phyloP scores from a whole-genome alignment of 2,329 filamentous ascomycete species.

The Fusarium miscanthi region DNA sequence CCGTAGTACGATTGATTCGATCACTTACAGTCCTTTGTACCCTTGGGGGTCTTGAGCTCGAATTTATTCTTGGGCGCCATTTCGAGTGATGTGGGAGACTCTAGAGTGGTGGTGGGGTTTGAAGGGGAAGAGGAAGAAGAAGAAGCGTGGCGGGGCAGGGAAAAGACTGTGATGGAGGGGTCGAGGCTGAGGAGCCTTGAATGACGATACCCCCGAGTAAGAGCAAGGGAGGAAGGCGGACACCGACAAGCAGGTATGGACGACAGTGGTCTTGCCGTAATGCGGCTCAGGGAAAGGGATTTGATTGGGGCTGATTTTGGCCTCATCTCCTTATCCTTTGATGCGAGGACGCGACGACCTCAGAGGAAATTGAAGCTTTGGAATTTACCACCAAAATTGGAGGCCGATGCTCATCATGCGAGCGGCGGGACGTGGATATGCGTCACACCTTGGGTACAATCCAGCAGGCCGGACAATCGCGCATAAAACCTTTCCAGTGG shows the following conservation, averaged over 20 bases:
- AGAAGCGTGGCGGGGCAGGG: slow-evolving; percentile 40
- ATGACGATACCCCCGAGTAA: not conserved
- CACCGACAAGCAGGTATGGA: not conserved
- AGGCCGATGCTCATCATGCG: slow-evolving; percentile 25
- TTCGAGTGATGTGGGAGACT: slow-evolving; percentile 36
- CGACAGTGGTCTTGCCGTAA: slow-evolving; percentile 25
- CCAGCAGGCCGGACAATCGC: slow-evolving; percentile 13
- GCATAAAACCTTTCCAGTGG: slow-evolving; percentile 11
- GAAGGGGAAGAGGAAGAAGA: slow-evolving; percentile 12
- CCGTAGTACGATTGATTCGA: not conserved
- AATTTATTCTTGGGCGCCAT: slow-evolving; percentile 50
- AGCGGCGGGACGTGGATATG: slow-evolving; percentile 18
- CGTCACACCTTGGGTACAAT: slow-evolving; percentile 29
- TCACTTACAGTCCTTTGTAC: slow-evolving; percentile 80
- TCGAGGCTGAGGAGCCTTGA: slow-evolving; percentile 18
- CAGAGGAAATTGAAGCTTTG: slow-evolving; percentile 15
- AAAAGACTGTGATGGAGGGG: slow-evolving; percentile 40
- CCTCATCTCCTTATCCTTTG: slow-evolving; percentile 41
- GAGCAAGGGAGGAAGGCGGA: slow-evolving; percentile 13
- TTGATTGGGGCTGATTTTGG: slow-evolving; percentile 39
- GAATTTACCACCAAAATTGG: slow-evolving; percentile 32
- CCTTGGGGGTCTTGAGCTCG: slow-evolving; percentile 86
- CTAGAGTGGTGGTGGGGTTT: slow-evolving; percentile 36
- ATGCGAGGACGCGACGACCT: slow-evolving; percentile 35
- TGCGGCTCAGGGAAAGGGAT: slow-evolving; percentile 35